These are phyloP conservation scores for Trichoderma sp. DNA, from an alignment of 2,329 filamentous ascomycete species.

Conservation along the genomic window DNA sequence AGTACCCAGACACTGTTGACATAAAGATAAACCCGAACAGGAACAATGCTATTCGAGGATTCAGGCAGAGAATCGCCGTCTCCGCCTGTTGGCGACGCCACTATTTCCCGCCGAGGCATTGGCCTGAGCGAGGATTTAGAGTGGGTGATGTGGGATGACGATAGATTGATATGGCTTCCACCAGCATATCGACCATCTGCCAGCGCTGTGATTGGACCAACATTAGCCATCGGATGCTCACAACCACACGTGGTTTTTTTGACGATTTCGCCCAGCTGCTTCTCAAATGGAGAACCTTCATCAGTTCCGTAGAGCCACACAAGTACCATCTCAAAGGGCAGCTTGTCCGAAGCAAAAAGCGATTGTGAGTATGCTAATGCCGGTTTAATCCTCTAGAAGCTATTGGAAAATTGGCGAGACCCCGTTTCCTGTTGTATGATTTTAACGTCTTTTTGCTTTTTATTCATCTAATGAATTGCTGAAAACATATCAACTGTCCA, in stretches of 20 bases:
- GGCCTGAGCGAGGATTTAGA: conserved; percentile 14
- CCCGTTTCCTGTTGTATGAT: too few species aligned
- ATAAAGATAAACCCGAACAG: too few species aligned
- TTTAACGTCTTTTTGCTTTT: background rate
- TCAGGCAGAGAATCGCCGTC: background rate
- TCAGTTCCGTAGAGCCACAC: too few species aligned
- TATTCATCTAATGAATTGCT: background rate
- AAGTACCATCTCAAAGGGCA: too few species aligned
- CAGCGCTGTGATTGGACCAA: conserved; percentile 6
- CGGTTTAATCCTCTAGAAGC: too few species aligned
- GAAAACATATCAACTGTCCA: too few species aligned
- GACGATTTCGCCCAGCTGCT: conserved; percentile 9
- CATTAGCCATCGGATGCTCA: conserved; percentile 23
- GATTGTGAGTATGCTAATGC: too few species aligned
- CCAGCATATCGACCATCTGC: conserved; percentile 21
- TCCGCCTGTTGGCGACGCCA: background rate
- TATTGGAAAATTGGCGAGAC: too few species aligned
- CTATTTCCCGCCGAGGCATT: background rate
- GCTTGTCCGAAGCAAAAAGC: too few species aligned
- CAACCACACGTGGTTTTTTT: conserved; percentile 24
- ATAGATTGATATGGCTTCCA: conserved; percentile 27
- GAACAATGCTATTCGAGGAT: too few species aligned
- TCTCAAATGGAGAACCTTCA: too few species aligned
- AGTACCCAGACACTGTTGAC: too few species aligned
- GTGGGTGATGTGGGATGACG: conserved; percentile 26